Conservation (phyloP, 1,139 yeast species). For the Pichia sp. region DNA sequence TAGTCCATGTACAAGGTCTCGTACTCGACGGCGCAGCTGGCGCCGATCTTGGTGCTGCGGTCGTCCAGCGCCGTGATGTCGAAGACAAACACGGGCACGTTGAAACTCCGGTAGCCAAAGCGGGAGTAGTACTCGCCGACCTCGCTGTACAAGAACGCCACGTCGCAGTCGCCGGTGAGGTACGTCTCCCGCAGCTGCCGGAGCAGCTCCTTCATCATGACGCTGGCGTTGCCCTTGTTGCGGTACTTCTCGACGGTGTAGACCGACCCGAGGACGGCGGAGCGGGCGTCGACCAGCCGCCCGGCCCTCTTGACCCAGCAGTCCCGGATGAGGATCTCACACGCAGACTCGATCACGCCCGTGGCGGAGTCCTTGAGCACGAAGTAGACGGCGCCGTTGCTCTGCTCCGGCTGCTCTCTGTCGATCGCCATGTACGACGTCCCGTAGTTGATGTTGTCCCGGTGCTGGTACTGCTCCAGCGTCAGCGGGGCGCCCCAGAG, state of each 20-base stretch:
- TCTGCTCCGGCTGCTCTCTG: constrained; percentile 1
- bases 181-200: constrained; percentile 10
- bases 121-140: constrained; percentile 36
- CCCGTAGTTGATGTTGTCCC: constrained; percentile 23
- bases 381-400: constrained; percentile 21
- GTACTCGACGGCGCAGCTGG: background rate
- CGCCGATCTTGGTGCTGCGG: background rate
- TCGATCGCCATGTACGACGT: constrained; percentile 18
- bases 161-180: constrained; percentile 22
- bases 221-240: constrained; percentile 26
- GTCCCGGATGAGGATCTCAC: constrained; percentile 27
- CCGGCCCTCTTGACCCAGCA: constrained; percentile 15
- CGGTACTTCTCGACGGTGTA: constrained; percentile 24
- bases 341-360: constrained; percentile 23
- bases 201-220: constrained; percentile 22
- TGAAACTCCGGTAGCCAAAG: constrained; percentile 26
- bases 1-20: constrained; percentile 1
- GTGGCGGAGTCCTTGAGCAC: constrained; percentile 18
- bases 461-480: constrained; percentile 20
- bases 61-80: background rate
- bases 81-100: constrained; percentile 19
- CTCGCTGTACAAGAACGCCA: constrained; percentile 35
- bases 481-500: constrained; percentile 25
- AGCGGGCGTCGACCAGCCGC: constrained; percentile 8
- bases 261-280: constrained; percentile 30